These are phyloP conservation scores for Fusarium drepaniforme DNA, from an alignment of 2,329 filamentous ascomycete genomes.

Conservation along the genomic window DNA sequence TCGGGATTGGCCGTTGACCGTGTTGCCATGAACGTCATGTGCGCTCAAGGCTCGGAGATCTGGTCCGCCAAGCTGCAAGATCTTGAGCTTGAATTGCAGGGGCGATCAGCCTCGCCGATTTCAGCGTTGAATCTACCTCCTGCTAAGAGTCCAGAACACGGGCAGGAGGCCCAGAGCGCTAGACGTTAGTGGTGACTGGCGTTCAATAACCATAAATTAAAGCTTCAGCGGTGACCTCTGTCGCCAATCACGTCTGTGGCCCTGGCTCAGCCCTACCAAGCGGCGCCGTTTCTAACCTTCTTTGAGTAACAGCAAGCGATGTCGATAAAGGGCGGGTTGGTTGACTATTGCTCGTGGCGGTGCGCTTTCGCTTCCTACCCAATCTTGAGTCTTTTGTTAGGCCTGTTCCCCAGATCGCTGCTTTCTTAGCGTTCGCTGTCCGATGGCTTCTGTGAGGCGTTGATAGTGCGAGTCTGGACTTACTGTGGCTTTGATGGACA, in stretches of 20 bases:
- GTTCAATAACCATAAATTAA: constrained; percentile 21
- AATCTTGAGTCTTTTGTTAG: background rate
- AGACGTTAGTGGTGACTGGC: background rate
- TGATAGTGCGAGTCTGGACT: background rate
- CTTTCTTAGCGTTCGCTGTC: background rate
- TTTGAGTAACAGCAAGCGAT: background rate
- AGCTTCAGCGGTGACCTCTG: background rate
- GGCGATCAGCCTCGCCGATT: background rate
- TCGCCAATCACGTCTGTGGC: background rate
- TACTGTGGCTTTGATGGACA: background rate
- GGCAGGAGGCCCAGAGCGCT: background rate
- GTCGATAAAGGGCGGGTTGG: background rate
- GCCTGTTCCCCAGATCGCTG: background rate
- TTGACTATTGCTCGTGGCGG: background rate
- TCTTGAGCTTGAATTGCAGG: background rate
- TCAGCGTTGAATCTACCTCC: background rate
- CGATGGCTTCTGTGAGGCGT: background rate
- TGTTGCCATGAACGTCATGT: background rate
- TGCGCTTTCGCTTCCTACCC: background rate
- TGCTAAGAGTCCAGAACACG: no score
- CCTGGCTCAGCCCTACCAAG: constrained; percentile 5
- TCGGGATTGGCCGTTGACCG: background rate
- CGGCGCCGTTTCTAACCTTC: background rate
- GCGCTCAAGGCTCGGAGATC: background rate
- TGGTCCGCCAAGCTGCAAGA: background rate